Evolutionary conservation across 2,329 filamentous ascomycete species (phyloP), one percentile per base, ranked within the genome.

Genomic region (Eutypa lata): DNA sequence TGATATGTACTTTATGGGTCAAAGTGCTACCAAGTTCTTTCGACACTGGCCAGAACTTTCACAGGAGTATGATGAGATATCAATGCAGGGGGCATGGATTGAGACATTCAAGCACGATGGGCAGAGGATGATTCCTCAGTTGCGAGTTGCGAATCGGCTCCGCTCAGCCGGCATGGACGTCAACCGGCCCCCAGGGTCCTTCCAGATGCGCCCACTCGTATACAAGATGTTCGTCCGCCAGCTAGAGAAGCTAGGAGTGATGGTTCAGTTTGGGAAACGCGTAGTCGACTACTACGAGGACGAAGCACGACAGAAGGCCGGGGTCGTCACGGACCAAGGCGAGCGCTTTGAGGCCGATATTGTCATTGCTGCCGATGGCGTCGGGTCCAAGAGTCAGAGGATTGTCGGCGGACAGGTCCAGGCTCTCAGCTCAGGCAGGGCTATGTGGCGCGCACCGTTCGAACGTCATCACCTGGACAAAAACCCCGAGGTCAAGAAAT

Each of bases 1-100:
- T 50, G 80, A 83, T 65, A 82, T 82, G 77, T 82, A 80, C 67
- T 82, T 82, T 63, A 82, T 83, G 76, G 78, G 79, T 10, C 71
- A 82, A 21, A 79, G 76, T 46, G 79, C 79, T 21, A 82, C 77
- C 44, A 73, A 71, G 37, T 81, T 81, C 67, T 74, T 82, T 63
- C 77, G 76, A 63, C 76, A 81, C 54, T 81, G 78, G 78, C 77
- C 78, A 10, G 76, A 80, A 50, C 70, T 83, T 62, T 68, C 71
- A 40, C 66, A 71, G 48, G 77, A 81, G 57, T 81, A 78, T 65
- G 72, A 77, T 51, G 59, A 65, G 7, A 81, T 81, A 49, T 79
- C 77, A 18, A 73, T 81, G 48, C 76, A 79, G 59, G 76, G 80
- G 62, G 73, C 76, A 14, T 81, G 77, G 76, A 79, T 81, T 35